Conservation (phyloP, 768 basidiomycete species). For the Clitopilus hobsonii region DNA sequence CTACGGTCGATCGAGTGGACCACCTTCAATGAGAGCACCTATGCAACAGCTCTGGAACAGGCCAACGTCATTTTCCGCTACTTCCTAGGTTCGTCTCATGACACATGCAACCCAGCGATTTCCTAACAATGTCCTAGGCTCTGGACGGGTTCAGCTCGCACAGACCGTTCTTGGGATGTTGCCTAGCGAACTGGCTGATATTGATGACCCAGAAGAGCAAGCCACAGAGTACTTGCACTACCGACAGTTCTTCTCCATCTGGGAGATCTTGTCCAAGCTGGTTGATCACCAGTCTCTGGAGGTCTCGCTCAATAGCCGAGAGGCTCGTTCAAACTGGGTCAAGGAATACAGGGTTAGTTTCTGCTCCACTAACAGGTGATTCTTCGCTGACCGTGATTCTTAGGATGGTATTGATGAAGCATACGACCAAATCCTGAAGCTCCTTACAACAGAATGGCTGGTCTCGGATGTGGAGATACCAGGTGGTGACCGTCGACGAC, state of each 20-base stretch:
- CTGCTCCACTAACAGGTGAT: background rate
- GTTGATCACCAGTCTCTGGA: constrained; percentile 58
- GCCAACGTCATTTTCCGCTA: constrained; percentile 86
- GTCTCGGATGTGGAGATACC: constrained; percentile 44
- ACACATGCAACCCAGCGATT: no score
- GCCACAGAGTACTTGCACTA: constrained; percentile 78
- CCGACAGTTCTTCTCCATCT: constrained; percentile 71
- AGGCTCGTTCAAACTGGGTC: constrained; percentile 57
- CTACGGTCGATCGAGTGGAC: constrained; percentile 95
- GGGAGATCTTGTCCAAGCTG: constrained; percentile 61
- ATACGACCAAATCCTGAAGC: constrained; percentile 58
- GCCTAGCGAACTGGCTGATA: constrained; percentile 56
- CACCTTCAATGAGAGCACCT: constrained; percentile 68
- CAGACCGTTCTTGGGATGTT: constrained; percentile 53
- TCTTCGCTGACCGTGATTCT: background rate
- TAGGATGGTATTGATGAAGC: constrained; percentile 62
- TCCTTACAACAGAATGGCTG: constrained; percentile 79
- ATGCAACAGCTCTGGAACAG: constrained; percentile 75
- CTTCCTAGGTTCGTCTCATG: constrained; percentile 77
- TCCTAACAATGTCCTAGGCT: constrained; percentile 35
- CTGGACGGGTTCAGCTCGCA: constrained; percentile 72
- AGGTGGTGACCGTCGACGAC: constrained; percentile 46
- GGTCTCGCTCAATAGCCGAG: constrained; percentile 51
- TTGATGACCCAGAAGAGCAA: constrained; percentile 64
- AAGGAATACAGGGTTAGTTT: constrained; percentile 55